Conservation (phyloP, 495 filamentous ascomycete genomes). For the Astrocystis sublimbata region DNA sequence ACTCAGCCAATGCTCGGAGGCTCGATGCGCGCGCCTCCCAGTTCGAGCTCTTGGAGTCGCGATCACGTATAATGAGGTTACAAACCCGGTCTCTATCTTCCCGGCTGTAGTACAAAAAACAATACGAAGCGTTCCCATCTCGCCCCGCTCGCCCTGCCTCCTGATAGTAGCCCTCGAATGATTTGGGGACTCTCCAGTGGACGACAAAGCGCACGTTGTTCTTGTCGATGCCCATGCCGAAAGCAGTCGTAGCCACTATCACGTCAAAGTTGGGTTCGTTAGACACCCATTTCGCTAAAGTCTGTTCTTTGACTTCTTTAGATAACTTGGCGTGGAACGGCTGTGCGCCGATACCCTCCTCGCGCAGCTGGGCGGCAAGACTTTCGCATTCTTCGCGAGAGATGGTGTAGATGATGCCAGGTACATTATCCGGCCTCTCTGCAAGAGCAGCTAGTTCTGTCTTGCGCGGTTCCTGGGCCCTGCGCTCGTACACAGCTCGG, state of each 20-base stretch:
- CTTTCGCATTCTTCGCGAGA: slow-evolving; percentile 73
- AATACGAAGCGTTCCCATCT: slow-evolving; percentile 81
- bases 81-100: slow-evolving; percentile 76
- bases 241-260: slow-evolving; percentile 92
- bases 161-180: slow-evolving; percentile 94
- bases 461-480: slow-evolving; percentile 49
- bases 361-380: slow-evolving; percentile 64
- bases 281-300: slow-evolving; percentile 71
- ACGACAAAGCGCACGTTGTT: slow-evolving; percentile 89
- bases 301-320: slow-evolving; percentile 62
- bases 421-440: slow-evolving; percentile 62
- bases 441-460: slow-evolving; percentile 50
- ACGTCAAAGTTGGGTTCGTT: slow-evolving; percentile 77
- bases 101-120: slow-evolving; percentile 84
- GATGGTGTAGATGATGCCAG: slow-evolving; percentile 89
- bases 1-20: slow-evolving; percentile 63
- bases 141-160: slow-evolving; percentile 90
- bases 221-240: slow-evolving; percentile 98
- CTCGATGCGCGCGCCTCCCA: slow-evolving; percentile 46
- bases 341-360: slow-evolving; percentile 64
- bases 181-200: slow-evolving; percentile 89
- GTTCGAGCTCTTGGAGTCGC: slow-evolving; percentile 28
- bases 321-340: slow-evolving; percentile 70
- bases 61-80: slow-evolving; percentile 54
- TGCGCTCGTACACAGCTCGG: slow-evolving; percentile 64